Evolutionary conservation across 495 filamentous ascomycete species (phyloP).

Genomic region (Recurvomyces mirabilis): DNA sequence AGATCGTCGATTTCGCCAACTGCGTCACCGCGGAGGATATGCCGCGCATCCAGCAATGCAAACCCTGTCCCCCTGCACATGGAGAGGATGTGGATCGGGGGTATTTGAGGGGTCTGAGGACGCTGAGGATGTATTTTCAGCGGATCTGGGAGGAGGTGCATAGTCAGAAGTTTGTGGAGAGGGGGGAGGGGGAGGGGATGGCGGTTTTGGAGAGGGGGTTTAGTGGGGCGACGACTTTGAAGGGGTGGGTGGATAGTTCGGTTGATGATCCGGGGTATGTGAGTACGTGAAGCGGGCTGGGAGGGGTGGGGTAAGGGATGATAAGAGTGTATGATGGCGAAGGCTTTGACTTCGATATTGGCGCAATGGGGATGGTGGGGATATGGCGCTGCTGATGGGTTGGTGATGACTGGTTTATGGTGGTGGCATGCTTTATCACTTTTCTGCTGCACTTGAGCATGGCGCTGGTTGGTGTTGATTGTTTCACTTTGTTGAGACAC

Average conservation of each 20-base stretch:
- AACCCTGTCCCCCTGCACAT: constrained; percentile 69
- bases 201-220: constrained; percentile 22
- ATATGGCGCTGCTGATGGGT: not conserved
- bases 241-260: constrained; percentile 23
- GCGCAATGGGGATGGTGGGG: not conserved
- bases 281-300: constrained; percentile 20
- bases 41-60: constrained; percentile 29
- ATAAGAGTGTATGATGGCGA: no score
- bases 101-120: constrained; percentile 76
- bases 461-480: constrained; percentile 7
- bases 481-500: no score
- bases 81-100: constrained; percentile 74
- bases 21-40: constrained; percentile 79
- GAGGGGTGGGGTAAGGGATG: no score
- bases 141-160: constrained; percentile 73
- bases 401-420: not conserved
- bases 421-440: not conserved
- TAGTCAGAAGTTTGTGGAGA: constrained; percentile 40
- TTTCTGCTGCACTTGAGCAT: constrained; percentile 11
- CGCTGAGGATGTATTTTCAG: constrained; percentile 73
- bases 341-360: no score
- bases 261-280: constrained; percentile 28
- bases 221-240: constrained; percentile 23
- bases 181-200: constrained; percentile 31
- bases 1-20: constrained; percentile 98